phyloP scores from a whole-genome alignment of 148 eudicot species.

The Chenopodium quinoa region DNA sequence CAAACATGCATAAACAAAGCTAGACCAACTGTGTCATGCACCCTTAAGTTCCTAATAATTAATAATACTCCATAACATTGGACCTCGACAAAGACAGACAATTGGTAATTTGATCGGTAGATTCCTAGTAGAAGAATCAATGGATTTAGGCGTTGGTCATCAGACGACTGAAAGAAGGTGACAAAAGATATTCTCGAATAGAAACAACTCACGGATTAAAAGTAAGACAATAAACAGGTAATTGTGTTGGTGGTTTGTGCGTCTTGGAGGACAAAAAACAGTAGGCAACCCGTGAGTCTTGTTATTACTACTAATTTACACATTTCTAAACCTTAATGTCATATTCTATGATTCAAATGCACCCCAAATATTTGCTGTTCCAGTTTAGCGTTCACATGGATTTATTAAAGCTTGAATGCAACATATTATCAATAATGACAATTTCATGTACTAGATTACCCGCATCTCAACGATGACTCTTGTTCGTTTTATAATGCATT shows the following conservation, averaged over 20 bases:
- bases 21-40: too few relatives aligned
- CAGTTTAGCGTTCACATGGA: constrained; percentile 24
- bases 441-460: neutral
- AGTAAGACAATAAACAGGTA: neutral
- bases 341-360: constrained; percentile 20
- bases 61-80: too few relatives aligned
- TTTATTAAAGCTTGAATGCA: neutral
- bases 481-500: neutral
- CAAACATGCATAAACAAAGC: too few relatives aligned
- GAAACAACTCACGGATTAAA: constrained; percentile 17
- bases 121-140: neutral
- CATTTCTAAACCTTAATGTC: neutral
- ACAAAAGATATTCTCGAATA: neutral
- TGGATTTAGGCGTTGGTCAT: neutral
- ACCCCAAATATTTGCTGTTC: constrained; percentile 12
- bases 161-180: neutral
- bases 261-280: constrained; percentile 11
- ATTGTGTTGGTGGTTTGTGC: neutral
- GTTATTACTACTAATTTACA: neutral
- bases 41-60: too few relatives aligned
- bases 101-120: too few relatives aligned
- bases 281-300: constrained; percentile 27
- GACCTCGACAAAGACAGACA: too few relatives aligned
- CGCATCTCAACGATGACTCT: neutral
- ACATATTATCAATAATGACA: neutral